phyloP scores from a whole-genome alignment of 2,329 filamentous ascomycete species.

The Beauveria medogensis region DNA sequence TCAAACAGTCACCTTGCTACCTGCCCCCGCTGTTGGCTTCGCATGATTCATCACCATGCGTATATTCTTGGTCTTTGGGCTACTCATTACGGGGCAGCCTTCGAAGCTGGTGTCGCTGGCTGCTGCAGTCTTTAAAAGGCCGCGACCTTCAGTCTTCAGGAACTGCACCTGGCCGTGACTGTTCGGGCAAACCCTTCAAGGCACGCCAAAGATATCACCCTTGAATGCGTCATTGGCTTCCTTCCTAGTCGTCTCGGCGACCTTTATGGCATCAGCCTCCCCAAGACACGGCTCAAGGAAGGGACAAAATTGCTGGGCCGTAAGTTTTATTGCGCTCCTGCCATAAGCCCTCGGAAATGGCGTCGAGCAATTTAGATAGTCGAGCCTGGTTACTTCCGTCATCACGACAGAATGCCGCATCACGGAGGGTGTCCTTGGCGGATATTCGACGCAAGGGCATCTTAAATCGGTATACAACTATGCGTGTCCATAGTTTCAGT shows the following conservation, averaged over 20 bases:
- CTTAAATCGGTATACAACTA: constrained; percentile 27
- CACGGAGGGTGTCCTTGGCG: constrained; percentile 25
- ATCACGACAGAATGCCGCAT: constrained; percentile 27
- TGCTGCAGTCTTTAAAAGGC: constrained; percentile 26
- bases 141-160: constrained; percentile 31
- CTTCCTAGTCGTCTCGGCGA: constrained; percentile 19
- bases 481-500: constrained; percentile 26
- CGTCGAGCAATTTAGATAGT: constrained; percentile 23
- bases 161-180: constrained; percentile 22
- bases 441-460: constrained; percentile 25
- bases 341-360: constrained; percentile 27
- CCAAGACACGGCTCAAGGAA: constrained; percentile 20
- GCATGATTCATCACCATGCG: background rate
- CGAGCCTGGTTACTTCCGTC: constrained; percentile 15
- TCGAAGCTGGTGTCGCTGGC: constrained; percentile 23
- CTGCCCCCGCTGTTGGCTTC: background rate
- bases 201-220: constrained; percentile 30
- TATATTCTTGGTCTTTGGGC: too few species aligned
- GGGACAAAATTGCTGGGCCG: constrained; percentile 20
- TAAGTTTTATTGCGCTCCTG: constrained; percentile 21
- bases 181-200: constrained; percentile 30
- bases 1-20: too few species aligned
- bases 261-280: constrained; percentile 19
- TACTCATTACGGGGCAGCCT: constrained; percentile 21
- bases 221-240: constrained; percentile 27